phyloP scores from a whole-genome alignment of 768 basidiomycete species.

The Russula compacta region DNA sequence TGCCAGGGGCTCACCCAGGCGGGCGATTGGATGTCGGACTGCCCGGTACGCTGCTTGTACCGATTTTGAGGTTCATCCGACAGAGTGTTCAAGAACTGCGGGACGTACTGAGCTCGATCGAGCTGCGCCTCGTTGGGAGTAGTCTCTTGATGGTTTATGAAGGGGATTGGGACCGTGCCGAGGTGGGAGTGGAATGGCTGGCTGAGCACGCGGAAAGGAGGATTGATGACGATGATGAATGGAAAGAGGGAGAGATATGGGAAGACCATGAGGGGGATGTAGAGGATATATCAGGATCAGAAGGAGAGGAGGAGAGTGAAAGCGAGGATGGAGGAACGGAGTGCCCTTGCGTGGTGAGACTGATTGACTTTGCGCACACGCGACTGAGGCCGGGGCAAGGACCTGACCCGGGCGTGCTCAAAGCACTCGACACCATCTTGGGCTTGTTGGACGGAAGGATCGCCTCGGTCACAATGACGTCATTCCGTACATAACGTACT shows the following conservation, averaged over 20 bases:
- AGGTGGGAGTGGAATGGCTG: conserved; percentile 10
- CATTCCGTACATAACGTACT: not conserved
- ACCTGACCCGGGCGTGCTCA: conserved; percentile 68
- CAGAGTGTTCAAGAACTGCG: conserved; percentile 45
- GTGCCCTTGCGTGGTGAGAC: conserved; percentile 39
- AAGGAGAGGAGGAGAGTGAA: conserved; percentile 13
- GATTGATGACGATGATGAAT: conserved; percentile 5
- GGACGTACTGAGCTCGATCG: conserved; percentile 39
- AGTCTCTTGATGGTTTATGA: conserved; percentile 81
- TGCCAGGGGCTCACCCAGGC: not conserved
- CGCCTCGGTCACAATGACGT: conserved; percentile 28
- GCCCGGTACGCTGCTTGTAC: conserved; percentile 42
- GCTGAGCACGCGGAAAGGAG: not conserved
- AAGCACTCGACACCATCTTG: conserved; percentile 61
- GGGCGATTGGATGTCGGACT: conserved; percentile 39
- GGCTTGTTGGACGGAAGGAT: conserved; percentile 51
- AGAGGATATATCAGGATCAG: conserved; percentile 13
- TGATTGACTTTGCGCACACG: conserved; percentile 96
- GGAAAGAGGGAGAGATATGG: conserved; percentile 11
- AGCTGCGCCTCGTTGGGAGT: conserved; percentile 75
- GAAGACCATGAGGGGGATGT: not conserved
- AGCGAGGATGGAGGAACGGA: not conserved
- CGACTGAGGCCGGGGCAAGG: conserved; percentile 57
- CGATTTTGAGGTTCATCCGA: conserved; percentile 48
- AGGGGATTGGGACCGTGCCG: conserved; percentile 33